Conservation (phyloP, 257 asterid genomes). For the Parsonsia alboflavescens region DNA sequence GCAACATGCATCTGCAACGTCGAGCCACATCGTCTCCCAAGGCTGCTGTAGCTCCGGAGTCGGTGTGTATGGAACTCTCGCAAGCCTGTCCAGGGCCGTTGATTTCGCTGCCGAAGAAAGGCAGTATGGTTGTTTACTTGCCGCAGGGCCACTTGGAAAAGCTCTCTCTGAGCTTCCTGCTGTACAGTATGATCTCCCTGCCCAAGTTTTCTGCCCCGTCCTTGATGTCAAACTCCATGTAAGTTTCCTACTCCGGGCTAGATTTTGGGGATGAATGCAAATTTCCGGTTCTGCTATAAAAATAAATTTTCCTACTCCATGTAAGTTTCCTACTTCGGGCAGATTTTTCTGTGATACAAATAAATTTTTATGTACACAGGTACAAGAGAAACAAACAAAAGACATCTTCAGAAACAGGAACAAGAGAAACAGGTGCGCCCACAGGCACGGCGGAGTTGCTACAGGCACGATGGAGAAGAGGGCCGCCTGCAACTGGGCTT, state of each 20-base stretch:
- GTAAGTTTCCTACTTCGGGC: neutral
- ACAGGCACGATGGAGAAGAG: too few relatives aligned
- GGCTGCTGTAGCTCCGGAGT: slow-evolving; percentile 26
- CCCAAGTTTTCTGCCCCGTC: slow-evolving; percentile 89
- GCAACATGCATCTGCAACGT: too few relatives aligned
- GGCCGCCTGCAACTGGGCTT: too few relatives aligned
- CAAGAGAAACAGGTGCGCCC: too few relatives aligned
- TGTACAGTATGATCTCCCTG: slow-evolving; percentile 50
- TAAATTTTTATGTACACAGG: neutral
- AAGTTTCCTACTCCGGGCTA: neutral
- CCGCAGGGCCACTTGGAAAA: slow-evolving; percentile 93
- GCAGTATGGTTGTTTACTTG: slow-evolving; percentile 72
- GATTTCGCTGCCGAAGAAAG: slow-evolving; percentile 87
- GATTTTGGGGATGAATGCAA: neutral
- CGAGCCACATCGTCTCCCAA: slow-evolving; percentile 28
- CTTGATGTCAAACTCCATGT: slow-evolving; percentile 89
- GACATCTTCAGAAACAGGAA: too few relatives aligned
- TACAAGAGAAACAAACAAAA: too few relatives aligned
- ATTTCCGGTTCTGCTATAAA: too few relatives aligned
- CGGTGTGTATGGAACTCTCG: slow-evolving; percentile 96
- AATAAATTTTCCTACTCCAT: too few relatives aligned
- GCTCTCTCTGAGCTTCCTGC: slow-evolving; percentile 56
- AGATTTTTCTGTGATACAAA: neutral
- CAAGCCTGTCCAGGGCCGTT: slow-evolving; percentile 98
- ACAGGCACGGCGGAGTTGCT: too few relatives aligned